Base-by-base conservation (phyloP, 2,329 filamentous ascomycete genomes). In the Blumeria graminis region DNA sequence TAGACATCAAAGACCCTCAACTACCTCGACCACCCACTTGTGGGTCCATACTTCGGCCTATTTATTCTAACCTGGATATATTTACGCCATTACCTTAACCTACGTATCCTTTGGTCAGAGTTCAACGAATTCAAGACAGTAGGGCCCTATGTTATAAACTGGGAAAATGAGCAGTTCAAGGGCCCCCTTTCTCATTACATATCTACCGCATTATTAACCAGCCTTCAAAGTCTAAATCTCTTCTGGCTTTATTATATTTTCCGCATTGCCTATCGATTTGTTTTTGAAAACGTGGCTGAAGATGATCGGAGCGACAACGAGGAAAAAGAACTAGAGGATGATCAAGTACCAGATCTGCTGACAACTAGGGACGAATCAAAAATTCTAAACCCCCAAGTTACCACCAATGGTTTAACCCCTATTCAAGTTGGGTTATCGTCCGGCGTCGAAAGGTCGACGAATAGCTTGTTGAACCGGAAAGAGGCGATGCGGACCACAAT, bases 1-100 rank as follows among this genome's bases (percentile, higher is more conserved):
- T 62, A 89, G 83, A 92, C 86, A 1, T 94, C 87, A 59, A 95
- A 95, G 72, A 78, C 82, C 5, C 78, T 95, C 63, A 94, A 94
- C 72, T 95, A 96, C 71, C 71, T 95, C 62, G 84, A 94, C 66
- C 80, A 81, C 56, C 72, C 76, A 57, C 72, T 93, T 50, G 85
- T 86, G n/a, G 80, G 75, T 0, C 87, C 86, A 14, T 94, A 90
- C 72, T 95, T 92, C 70, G 78, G 77, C 66, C 62, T 84, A 62
- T 95, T 94, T 72, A 83, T 93, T 68, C 72, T 72, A 61, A 74
- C 83, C 59, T 96, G 89, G 89, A 80, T 87, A 65, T 95, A 96
- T 72, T 73, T 90, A 60, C 86, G 89, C 56, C 89, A 96, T 71
- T 86, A 81, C 70, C 74, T 88, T 66, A 90, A 90, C 71, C 74